Evolutionary conservation across 768 basidiomycete species (phyloP).

Genomic region (Filobasidium floriforme): DNA sequence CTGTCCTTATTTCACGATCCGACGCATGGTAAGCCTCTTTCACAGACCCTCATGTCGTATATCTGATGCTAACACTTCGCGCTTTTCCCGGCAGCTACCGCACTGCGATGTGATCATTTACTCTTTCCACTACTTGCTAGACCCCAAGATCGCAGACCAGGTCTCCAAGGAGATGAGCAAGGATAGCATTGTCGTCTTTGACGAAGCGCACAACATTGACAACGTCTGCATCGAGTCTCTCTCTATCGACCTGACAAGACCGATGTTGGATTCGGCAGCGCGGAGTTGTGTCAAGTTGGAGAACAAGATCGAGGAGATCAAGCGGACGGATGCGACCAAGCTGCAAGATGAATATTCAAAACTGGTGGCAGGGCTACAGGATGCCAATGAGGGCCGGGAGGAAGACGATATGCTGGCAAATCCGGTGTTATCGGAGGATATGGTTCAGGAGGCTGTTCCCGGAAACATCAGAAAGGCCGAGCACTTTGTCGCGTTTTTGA

Average conservation of each 20-base stretch:
- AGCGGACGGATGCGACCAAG: slow-evolving; percentile 83
- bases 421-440: slow-evolving; percentile 92
- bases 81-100: slow-evolving; percentile 60
- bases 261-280: slow-evolving; percentile 91
- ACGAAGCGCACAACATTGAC: slow-evolving; percentile 99
- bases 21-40: slow-evolving; percentile 70
- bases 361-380: slow-evolving; percentile 86
- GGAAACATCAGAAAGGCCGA: slow-evolving; percentile 98
- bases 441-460: slow-evolving; percentile 88
- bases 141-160: slow-evolving; percentile 98
- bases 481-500: slow-evolving; percentile 96
- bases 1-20: slow-evolving; percentile 93
- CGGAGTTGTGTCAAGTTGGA: slow-evolving; percentile 76
- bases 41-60: neutral
- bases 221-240: slow-evolving; percentile 99
- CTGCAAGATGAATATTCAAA: slow-evolving; percentile 94
- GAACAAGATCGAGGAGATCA: slow-evolving; percentile 97
- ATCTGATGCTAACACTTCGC: neutral
- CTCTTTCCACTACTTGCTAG: slow-evolving; percentile 96
- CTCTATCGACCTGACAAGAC: slow-evolving; percentile 91
- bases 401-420: slow-evolving; percentile 81
- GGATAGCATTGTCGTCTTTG: slow-evolving; percentile 97
- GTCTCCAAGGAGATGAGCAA: slow-evolving; percentile 97
- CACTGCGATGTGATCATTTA: slow-evolving; percentile 96
- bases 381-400: slow-evolving; percentile 54